Evolutionary conservation across 306 rosid species (phyloP), one percentile per base, ranked within the genome.

Genomic region (Medicago ruthenica): DNA sequence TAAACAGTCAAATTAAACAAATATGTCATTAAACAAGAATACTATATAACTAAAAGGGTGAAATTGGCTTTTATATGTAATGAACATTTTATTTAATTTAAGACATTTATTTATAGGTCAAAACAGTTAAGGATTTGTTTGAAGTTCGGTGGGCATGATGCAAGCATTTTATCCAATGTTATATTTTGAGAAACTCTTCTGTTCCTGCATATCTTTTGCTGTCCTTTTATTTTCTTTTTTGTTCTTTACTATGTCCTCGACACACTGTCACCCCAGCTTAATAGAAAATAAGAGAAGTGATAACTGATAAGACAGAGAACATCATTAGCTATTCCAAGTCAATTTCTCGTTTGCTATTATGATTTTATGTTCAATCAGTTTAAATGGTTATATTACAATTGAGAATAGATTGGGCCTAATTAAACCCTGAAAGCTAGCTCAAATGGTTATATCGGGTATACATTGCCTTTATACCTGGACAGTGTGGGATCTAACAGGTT

Each of bases 351-450:
- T 20, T 80, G 67, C n/a, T 63, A 48, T 40, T 24, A 1, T 71
- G 47, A 31, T 71, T 59, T 73, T 24, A 18, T 64, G 24, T 64
- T 42, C 15, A 18, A 21, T 71, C 69, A 17, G 57, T 61, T 67
- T 48, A 74, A 58, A 73, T 76, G 74, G 13, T 53, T 65, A 39
- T 39, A 17, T 76, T 65, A 15, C 58, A 51, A 51, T 16, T 16
- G 22, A 51, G 58, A 51, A n/a, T 48, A 48, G 18, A 14, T 5
- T 48, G 54, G 54, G 54, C 54, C 18, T n/a, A 48, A 48, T 44
- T 44, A 14, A 44, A 44, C 50, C n/a, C 50, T 1, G 12, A 44
- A 44, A 44, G 12, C n/a, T 44, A 44, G 50, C 54, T 48, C 54
- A 48, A 48, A 51, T 51, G 58, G 58, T 10, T 54, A 54, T 54